Percentiles rank a stretch among this genome's conserved stretches.
These are phyloP conservation scores for Penicillium brevicompactum DNA, from an alignment of 2,329 filamentous ascomycete species.

Conservation along the genomic window DNA sequence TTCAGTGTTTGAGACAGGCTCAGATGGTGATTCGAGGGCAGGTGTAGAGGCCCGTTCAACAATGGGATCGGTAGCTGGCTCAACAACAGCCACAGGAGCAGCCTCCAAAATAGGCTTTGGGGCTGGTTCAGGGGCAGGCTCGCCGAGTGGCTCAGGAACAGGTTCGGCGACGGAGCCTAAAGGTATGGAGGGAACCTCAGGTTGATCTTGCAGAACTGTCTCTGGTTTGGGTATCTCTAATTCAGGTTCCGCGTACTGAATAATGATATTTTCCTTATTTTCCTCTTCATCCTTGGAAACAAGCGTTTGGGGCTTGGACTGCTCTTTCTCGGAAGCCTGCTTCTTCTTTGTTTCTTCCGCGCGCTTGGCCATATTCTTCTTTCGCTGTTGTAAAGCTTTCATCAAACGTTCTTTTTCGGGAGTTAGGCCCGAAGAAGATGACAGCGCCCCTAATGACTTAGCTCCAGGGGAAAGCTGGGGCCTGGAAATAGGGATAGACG, in stretches of 20 bases:
- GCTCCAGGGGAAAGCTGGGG: constrained; percentile 42
- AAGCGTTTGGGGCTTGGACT: constrained; percentile 9
- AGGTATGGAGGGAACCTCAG: neutral
- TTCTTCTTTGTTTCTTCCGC: constrained; percentile 34
- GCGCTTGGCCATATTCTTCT: constrained; percentile 67
- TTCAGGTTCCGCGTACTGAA: constrained; percentile 2
- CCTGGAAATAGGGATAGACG: constrained; percentile 36
- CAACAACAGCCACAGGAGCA: neutral
- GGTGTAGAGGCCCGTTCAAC: neutral
- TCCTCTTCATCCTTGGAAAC: constrained; percentile 27
- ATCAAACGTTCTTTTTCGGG: constrained; percentile 89
- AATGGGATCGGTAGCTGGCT: constrained; percentile 7
- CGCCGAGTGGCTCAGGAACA: neutral
- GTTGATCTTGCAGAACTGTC: constrained; percentile 14
- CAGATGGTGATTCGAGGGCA: neutral
- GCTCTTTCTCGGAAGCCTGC: constrained; percentile 13
- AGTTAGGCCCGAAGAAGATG: constrained; percentile 62
- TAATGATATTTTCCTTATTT: constrained; percentile 28
- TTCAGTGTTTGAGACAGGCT: neutral
- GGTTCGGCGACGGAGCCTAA: neutral
- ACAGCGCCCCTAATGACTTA: constrained; percentile 48
- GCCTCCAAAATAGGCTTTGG: constrained; percentile 11
- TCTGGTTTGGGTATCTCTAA: constrained; percentile 10
- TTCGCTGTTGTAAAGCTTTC: constrained; percentile 89
- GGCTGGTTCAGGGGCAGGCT: constrained; percentile 2